Conservation (phyloP, 352 stramenopile species). For the Pythium phragmiticola region DNA sequence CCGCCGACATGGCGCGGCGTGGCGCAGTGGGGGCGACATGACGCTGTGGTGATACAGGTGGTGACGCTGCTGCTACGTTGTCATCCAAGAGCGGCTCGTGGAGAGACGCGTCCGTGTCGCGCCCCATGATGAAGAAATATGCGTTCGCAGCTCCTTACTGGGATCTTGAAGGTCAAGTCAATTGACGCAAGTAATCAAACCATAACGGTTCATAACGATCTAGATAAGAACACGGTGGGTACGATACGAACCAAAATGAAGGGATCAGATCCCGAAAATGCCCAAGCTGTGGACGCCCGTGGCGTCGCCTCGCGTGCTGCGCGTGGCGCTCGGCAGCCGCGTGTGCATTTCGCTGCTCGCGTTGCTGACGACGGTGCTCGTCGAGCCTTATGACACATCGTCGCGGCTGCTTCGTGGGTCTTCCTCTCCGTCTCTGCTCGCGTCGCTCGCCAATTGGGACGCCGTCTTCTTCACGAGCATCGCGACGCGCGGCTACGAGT, state of each 20-base stretch:
- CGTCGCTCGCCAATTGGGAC: constrained; percentile 78
- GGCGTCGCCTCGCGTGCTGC: constrained; percentile 37
- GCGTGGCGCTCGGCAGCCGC: constrained; percentile 49
- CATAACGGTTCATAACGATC: not conserved
- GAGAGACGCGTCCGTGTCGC: constrained; percentile 6
- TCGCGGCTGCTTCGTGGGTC: constrained; percentile 26
- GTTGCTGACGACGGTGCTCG: constrained; percentile 40
- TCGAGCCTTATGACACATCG: constrained; percentile 75
- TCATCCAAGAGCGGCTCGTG: constrained; percentile 13
- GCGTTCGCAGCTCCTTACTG: not conserved
- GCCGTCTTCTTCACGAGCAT: constrained; percentile 83
- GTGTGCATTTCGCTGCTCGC: constrained; percentile 46
- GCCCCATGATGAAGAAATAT: no score
- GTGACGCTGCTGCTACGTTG: not conserved
- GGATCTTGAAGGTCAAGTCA: not conserved
- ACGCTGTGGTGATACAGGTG: not conserved
- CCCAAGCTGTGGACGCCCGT: not conserved
- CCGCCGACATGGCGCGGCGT: constrained; percentile 34
- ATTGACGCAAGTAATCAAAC: not conserved
- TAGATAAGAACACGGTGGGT: no score
- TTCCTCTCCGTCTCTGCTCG: constrained; percentile 28
- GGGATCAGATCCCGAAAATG: no score
- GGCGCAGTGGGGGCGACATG: not conserved
- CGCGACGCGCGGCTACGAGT: constrained; percentile 71
- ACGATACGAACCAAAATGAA: no score